Base-by-base conservation (phyloP, 1,139 yeast species). In the Zygoascus sp. region DNA sequence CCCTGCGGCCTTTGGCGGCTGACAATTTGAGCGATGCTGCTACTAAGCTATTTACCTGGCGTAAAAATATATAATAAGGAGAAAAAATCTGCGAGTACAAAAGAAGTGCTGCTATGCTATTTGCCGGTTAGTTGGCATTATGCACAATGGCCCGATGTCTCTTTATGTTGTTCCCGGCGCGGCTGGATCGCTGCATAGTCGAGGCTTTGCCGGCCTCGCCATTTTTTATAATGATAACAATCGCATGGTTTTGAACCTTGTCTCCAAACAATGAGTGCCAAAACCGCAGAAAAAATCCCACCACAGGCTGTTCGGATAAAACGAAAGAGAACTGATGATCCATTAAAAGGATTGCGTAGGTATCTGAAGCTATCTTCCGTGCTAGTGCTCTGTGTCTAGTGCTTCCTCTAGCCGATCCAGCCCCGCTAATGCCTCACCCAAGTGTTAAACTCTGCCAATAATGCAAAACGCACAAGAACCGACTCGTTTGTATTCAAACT, bases 291-390 rank as follows among this genome's bases (percentile, higher is more conserved):
- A n/a, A 30, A 30, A 27, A 17, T 44, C 16, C 61, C 58, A 16
- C 60, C 60, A 19, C 58, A 56, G 22, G 72, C 84, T 16, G 79
- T 89, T 44, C 74, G 96, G 50, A 83, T 90, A 63, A 90, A 90
- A 66, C 75, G 97, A 53, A 83, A 84, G 61, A 74, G 96, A 51
- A 81, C 80, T 47, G 94, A 87, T 59, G 96, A 86, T 55, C 95
- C 96, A 1, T 73, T 90, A 20, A 88, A 85, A 56, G 95, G 96
- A 0, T 72, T 90, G 54, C 69, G 77, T 66, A 60, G 49, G 73
- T 65, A 28, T 21, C 9, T 15, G n/a, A n/a, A n/a, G n/a, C n/a
- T n/a, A n/a, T n/a, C n/a, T n/a, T n/a, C n/a, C n/a, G n/a, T n/a
- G n/a, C n/a, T n/a, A n/a, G n/a, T n/a, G n/a, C n/a, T n/a, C n/a